Conservation (phyloP, 2,329 filamentous ascomycete species). For the Verticillium nonalfalfae region DNA sequence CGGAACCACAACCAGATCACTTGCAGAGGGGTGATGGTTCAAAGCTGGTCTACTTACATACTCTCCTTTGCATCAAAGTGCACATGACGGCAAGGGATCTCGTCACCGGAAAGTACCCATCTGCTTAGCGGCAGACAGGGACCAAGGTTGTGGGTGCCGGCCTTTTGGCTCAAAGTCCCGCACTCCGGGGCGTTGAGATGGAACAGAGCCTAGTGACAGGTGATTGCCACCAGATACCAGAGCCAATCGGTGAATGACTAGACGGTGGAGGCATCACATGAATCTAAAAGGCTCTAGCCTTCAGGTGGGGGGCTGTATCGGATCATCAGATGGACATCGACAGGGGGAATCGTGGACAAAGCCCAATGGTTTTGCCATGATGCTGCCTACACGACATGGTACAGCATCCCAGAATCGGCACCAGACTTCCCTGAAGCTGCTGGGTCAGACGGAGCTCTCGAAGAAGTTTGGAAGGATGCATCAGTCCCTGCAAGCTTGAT, state of each 20-base stretch:
- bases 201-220: background rate
- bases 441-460: background rate
- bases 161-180: background rate
- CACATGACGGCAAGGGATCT: background rate
- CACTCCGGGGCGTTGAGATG: background rate
- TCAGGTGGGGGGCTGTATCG: background rate
- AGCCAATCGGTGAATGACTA: background rate
- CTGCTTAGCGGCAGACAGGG: background rate
- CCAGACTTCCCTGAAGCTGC: background rate
- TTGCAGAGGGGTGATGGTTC: background rate
- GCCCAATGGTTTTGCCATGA: background rate
- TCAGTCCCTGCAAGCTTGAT: background rate
- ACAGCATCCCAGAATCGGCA: background rate
- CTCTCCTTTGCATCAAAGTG: background rate
- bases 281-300: background rate
- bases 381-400: background rate
- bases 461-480: background rate
- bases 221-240: background rate
- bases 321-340: background rate
- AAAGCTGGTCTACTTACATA: background rate
- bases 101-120: background rate
- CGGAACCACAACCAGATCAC: background rate
- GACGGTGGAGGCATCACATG: background rate
- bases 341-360: background rate
- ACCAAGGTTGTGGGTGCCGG: background rate